Base-by-base conservation (phyloP, 305 asterid genomes). In the Caryopteris hybrid region DNA sequence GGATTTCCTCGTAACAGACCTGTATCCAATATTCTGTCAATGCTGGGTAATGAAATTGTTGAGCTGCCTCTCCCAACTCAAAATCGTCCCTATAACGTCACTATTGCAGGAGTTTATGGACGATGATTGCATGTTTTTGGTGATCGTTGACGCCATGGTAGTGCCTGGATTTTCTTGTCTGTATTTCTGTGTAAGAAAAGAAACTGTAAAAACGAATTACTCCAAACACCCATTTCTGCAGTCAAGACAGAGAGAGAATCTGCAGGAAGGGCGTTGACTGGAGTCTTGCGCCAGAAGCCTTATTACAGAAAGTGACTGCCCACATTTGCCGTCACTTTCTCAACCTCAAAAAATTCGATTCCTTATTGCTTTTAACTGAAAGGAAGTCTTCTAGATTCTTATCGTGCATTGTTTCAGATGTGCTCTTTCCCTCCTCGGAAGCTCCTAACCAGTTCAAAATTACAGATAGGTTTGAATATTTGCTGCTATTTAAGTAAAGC, bases 241-340 rank as follows among this genome's bases (percentile, higher is more conserved):
- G 21, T 6, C 47, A 68, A 58, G 23, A 53, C 46, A 46, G 8
- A 18, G 64, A 71, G 71, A 86, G 89, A 81, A 88, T 86, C 83
- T 58, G 74, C 58, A 75, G 50, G 80, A 88, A 86, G 84, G 90
- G 74, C 38, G 71, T 59, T 81, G 76, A 68, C 79, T 82, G 92
- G 87, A 85, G 95, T 72, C 82, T 88, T 88, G 83, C 81, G 73
- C 48, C 43, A 47, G 84, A 88, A 86, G 90, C 74, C 79, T 80
- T 77, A 55, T 56, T 72, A 5, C 53, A 77, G 81, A 81, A 84
- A 88, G 82, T 45, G 78, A 73, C 83, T 71, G 73, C 68, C 83
- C 72, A 51, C 78, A 81, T 80, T 53, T 69, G 20, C 21, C 14
- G 16, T 52, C 21, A 55, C 69, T 71, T 71, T 56, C 73, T 72